Conservation (phyloP, 2,329 filamentous ascomycete genomes). For the Parafenestella ontariensis region DNA sequence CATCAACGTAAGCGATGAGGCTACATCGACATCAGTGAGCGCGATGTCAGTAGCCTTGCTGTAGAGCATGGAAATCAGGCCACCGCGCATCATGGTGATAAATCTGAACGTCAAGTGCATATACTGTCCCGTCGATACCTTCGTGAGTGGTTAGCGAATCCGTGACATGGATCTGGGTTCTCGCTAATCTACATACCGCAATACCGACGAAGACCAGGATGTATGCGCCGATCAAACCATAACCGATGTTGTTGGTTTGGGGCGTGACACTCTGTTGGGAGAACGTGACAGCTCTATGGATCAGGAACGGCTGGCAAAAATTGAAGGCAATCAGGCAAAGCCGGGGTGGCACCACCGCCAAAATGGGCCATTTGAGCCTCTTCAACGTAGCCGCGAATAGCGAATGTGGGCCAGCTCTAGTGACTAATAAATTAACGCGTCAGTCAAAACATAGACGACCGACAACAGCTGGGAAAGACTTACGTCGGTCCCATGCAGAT, state of each 20-base stretch:
- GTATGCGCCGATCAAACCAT: constrained; percentile 44
- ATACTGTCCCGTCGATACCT: constrained; percentile 46
- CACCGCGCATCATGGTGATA: constrained; percentile 46
- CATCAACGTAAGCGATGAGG: constrained; percentile 46
- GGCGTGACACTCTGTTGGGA: constrained; percentile 22
- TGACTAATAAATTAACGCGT: constrained; percentile 16
- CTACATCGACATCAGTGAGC: constrained; percentile 39
- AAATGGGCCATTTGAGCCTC: constrained; percentile 38
- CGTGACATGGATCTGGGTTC: neutral
- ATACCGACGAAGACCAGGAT: constrained; percentile 45
- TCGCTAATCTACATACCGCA: constrained; percentile 29
- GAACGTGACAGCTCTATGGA: constrained; percentile 40
- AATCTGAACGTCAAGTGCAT: constrained; percentile 44
- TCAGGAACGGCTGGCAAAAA: constrained; percentile 47
- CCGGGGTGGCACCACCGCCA: constrained; percentile 39
- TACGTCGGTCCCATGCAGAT: constrained; percentile 52
- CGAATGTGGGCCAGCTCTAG: constrained; percentile 24
- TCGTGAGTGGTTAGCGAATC: constrained; percentile 13
- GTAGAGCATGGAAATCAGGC: constrained; percentile 47
- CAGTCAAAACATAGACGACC: neutral
- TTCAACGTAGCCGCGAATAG: constrained; percentile 35
- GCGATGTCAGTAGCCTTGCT: constrained; percentile 39
- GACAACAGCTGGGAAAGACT: constrained; percentile 4
- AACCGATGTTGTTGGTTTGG: constrained; percentile 38
- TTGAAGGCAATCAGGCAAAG: constrained; percentile 45